Percentiles rank a stretch among this genome's conserved stretches.
Conservation (phyloP, 164 flowering plant species). For the Cinnamomum micranthum region DNA sequence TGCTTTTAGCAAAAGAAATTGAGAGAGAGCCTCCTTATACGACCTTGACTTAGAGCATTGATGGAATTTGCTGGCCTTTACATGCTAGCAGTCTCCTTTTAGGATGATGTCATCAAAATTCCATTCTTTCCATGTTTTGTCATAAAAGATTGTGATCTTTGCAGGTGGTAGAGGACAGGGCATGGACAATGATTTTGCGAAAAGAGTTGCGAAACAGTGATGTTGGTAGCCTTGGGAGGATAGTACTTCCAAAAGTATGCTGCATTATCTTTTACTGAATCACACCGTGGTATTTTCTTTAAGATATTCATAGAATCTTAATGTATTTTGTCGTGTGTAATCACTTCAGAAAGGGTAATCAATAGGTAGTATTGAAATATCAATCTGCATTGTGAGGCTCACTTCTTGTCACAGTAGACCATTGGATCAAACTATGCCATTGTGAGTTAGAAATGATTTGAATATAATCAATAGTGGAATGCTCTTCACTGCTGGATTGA, state of each 20-base stretch:
- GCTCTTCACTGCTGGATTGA: too few relatives aligned
- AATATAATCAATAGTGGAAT: too few relatives aligned
- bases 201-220: slow-evolving; percentile 35
- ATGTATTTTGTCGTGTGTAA: not conserved
- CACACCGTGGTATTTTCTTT: not conserved
- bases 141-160: slow-evolving; percentile 5
- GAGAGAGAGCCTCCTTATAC: too few relatives aligned
- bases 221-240: slow-evolving; percentile 35
- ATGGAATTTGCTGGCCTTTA: too few relatives aligned
- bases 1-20: too few relatives aligned
- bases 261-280: not conserved
- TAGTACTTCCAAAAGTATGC: slow-evolving; percentile 33
- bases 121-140: not conserved
- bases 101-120: too few relatives aligned
- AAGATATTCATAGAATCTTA: not conserved
- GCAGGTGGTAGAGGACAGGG: slow-evolving; percentile 23
- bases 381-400: not conserved
- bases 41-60: too few relatives aligned
- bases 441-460: not conserved
- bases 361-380: not conserved
- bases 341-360: not conserved
- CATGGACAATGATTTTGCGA: slow-evolving; percentile 22
- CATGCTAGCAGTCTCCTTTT: too few relatives aligned
- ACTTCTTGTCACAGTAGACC: not conserved
- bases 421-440: not conserved